A percentile compares a stretch with the other conserved stretches of the same genome.
Evolutionary conservation across 371 early-diverging fungal species (phyloP).

Genomic region (Apophysomyces trapeziformis): DNA sequence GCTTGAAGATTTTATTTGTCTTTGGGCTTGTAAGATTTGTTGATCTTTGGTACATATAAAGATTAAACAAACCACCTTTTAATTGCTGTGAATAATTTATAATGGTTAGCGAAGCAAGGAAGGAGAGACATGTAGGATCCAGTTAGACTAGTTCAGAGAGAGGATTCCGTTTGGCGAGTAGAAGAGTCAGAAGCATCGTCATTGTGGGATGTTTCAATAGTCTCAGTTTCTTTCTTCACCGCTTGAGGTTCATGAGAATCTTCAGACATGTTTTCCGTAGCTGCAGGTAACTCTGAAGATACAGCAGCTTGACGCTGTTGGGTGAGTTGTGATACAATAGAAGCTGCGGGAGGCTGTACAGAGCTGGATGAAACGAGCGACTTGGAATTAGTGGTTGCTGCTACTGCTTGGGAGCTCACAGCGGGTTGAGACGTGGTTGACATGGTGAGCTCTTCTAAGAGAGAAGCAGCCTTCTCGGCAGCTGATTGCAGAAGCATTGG

Average conservation of each 20-base stretch:
- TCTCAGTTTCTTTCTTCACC: not conserved
- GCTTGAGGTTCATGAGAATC: not conserved
- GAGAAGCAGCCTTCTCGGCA: not conserved
- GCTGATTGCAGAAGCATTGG: not conserved
- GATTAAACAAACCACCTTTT: not conserved
- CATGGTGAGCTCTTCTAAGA: not conserved
- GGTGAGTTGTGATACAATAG: not conserved
- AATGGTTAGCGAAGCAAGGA: not conserved
- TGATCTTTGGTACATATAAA: not conserved
- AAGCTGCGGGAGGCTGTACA: not conserved
- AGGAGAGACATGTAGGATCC: not conserved
- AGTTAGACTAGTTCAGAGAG: not conserved
- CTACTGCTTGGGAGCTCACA: not conserved
- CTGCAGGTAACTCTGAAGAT: not conserved
- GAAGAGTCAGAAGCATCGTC: not conserved
- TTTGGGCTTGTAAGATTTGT: too few species aligned
- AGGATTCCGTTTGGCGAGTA: not conserved
- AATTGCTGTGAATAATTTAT: not conserved
- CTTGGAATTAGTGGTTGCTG: not conserved
- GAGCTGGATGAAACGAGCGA: not conserved
- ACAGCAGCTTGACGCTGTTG: not conserved
- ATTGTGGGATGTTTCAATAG: not conserved
- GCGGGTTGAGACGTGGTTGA: not conserved
- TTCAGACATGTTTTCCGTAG: not conserved
- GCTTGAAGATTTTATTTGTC: too few species aligned